A percentile compares a stretch with the other conserved stretches of the same genome.
Conservation (phyloP, 73 alveolate species). For the Tetrahymena thermophila region DNA sequence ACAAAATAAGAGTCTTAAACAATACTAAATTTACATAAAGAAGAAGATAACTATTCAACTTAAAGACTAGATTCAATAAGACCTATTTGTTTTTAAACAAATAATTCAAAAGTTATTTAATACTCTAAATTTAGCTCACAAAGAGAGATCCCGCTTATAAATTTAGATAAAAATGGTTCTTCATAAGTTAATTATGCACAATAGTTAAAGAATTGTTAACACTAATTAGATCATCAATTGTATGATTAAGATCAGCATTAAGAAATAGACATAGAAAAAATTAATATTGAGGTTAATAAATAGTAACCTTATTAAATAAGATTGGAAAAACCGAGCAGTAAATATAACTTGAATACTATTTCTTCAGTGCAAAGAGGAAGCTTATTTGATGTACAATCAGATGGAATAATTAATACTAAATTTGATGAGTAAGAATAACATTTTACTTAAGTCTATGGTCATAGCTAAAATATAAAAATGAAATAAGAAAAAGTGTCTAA, state of each 20-base stretch:
- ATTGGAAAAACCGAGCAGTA: neutral
- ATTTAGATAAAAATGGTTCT: neutral
- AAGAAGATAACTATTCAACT: neutral
- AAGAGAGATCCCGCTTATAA: neutral
- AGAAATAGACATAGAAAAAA: neutral
- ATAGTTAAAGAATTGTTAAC: too few relatives aligned
- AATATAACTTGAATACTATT: neutral
- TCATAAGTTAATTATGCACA: neutral
- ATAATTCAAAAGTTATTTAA: neutral
- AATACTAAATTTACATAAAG: neutral
- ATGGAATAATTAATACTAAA: neutral
- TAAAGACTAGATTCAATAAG: neutral
- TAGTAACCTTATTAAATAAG: too few relatives aligned
- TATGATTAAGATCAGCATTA: neutral
- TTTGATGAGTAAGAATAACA: neutral
- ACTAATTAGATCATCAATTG: too few relatives aligned
- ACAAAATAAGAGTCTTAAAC: neutral
- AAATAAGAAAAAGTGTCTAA: too few relatives aligned
- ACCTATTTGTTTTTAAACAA: neutral
- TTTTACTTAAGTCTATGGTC: neutral
- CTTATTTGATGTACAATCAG: neutral
- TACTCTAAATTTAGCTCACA: neutral
- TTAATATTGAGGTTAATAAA: too few relatives aligned
- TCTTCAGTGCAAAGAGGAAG: neutral
- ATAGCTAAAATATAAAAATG: neutral